Conservation (phyloP, 2,329 filamentous ascomycete genomes). For the Pseudogymnoascus sp. region DNA sequence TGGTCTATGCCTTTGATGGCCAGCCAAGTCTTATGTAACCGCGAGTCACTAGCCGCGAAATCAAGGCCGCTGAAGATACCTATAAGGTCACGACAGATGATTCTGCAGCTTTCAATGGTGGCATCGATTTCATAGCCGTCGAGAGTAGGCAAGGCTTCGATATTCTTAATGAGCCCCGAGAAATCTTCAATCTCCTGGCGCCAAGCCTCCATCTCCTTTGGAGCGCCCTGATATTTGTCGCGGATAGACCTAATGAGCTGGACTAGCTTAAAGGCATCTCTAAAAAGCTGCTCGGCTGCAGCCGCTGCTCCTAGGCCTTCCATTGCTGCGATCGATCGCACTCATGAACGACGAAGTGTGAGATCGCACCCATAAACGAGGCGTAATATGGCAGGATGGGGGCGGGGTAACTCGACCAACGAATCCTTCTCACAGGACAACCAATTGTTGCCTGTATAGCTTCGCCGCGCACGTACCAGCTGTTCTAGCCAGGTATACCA, state of each 20-base stretch:
- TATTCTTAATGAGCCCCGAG: not conserved
- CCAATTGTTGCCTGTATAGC: not conserved
- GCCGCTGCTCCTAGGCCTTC: not conserved
- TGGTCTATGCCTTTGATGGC: not conserved
- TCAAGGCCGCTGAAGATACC: not conserved
- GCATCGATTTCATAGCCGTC: not conserved
- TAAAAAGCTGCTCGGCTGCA: not conserved
- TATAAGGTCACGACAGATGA: not conserved
- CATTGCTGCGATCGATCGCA: not conserved
- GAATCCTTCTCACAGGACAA: not conserved
- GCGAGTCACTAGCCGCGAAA: not conserved
- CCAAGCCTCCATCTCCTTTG: not conserved
- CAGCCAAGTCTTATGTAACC: not conserved
- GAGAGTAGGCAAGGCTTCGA: not conserved
- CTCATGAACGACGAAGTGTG: not conserved
- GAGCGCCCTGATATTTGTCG: not conserved
- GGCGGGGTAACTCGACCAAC: not conserved
- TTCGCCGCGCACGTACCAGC: not conserved
- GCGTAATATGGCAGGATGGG: not conserved
- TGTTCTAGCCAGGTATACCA: not conserved
- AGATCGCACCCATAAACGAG: not conserved
- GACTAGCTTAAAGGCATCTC: not conserved
- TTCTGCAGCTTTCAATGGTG: not conserved
- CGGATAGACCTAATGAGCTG: not conserved
- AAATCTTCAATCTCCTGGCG: not conserved